These are phyloP conservation scores for Xylaria digitata DNA, from an alignment of 2,329 filamentous ascomycete genomes.

Conservation along the genomic window DNA sequence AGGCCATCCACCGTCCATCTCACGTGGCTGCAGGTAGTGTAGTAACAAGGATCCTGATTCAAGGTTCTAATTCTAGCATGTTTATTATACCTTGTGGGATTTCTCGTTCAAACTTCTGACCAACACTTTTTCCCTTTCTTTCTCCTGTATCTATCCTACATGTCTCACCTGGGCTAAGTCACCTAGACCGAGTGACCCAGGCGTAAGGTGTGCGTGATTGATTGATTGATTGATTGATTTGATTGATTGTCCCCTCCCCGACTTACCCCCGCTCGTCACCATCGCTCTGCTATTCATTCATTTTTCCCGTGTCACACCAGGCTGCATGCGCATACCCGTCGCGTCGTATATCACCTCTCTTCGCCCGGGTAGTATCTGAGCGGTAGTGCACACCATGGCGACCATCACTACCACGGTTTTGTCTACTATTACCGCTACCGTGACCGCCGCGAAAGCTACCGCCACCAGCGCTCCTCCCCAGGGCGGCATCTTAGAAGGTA, in stretches of 20 bases:
- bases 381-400: conserved; percentile 36
- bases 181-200: too few species aligned
- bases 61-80: background rate
- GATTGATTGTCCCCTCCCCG: background rate
- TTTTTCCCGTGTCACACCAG: background rate
- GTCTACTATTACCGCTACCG: conserved; percentile 42
- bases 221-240: too few species aligned
- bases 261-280: background rate
- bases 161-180: too few species aligned
- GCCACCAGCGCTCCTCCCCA: conserved; percentile 54
- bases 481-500: conserved; percentile 75
- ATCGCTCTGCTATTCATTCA: conserved; percentile 5
- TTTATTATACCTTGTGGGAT: background rate
- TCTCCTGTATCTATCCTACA: background rate
- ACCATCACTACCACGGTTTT: conserved; percentile 40
- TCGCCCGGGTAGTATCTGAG: background rate
- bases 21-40: conserved; percentile 4
- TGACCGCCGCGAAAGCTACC: conserved; percentile 39
- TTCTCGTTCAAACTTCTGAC: background rate
- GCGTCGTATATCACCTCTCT: background rate
- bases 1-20: background rate
- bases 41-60: background rate
- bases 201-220: too few species aligned
- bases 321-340: conserved; percentile 3
- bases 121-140: background rate